phyloP scores from a whole-genome alignment of 1,139 yeast species.

The Suhomyces terraborum region DNA sequence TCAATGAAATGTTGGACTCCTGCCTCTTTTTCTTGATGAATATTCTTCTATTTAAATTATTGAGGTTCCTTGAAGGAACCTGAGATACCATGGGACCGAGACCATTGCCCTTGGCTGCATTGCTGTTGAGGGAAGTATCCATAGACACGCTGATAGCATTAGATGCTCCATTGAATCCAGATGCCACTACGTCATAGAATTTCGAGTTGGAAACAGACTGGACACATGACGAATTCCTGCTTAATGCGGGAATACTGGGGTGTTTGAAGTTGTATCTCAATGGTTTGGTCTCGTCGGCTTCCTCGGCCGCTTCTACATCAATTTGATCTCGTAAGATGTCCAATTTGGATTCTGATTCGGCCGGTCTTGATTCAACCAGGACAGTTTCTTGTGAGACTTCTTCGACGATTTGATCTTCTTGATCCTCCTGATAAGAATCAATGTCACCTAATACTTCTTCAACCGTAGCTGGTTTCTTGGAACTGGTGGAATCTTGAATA shows the following conservation, averaged over 20 bases:
- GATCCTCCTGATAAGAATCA: slow-evolving; percentile 15
- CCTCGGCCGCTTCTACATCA: slow-evolving; percentile 5
- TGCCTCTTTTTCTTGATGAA: slow-evolving; percentile 43
- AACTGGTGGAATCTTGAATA: slow-evolving; percentile 19
- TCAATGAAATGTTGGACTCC: slow-evolving; percentile 14
- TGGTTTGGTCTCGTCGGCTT: slow-evolving; percentile 8
- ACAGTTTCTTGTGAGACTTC: slow-evolving; percentile 11
- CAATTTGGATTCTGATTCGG: not conserved
- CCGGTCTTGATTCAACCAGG: not conserved
- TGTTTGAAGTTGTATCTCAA: slow-evolving; percentile 17
- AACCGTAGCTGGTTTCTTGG: slow-evolving; percentile 13
- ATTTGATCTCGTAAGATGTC: slow-evolving; percentile 1
- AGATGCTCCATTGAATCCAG: slow-evolving; percentile 74
- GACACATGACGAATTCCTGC: slow-evolving; percentile 31
- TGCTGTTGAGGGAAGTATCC: slow-evolving; percentile 47
- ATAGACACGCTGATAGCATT: slow-evolving; percentile 43
- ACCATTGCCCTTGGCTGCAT: slow-evolving; percentile 57
- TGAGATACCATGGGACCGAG: slow-evolving; percentile 68
- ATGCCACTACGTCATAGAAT: slow-evolving; percentile 71
- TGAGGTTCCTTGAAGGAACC: slow-evolving; percentile 67
- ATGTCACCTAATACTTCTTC: slow-evolving; percentile 10
- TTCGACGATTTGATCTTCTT: slow-evolving; percentile 16
- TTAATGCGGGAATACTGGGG: slow-evolving; percentile 18
- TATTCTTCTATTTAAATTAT: slow-evolving; percentile 56
- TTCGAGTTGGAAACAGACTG: slow-evolving; percentile 38